These are phyloP conservation scores for Claviceps fusiformis DNA, from an alignment of 2,329 filamentous ascomycete genomes.

Conservation along the genomic window DNA sequence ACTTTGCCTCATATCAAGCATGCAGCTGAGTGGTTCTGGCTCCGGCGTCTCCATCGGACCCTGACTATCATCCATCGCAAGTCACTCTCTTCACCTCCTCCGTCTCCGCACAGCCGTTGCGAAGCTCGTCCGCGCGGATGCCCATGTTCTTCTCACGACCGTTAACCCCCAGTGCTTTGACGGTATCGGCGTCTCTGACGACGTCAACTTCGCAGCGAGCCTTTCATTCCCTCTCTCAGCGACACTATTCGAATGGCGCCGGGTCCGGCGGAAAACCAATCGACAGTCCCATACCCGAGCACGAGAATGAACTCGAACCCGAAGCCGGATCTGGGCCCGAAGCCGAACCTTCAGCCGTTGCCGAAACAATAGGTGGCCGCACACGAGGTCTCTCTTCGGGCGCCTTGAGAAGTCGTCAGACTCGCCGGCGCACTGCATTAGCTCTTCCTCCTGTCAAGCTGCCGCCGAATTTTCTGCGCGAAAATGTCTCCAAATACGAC, in stretches of 20 bases:
- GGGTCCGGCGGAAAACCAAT: slow-evolving; percentile 15
- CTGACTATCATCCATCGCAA: background rate
- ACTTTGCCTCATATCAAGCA: background rate
- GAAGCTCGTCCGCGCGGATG: slow-evolving; percentile 14
- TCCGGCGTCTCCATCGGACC: background rate
- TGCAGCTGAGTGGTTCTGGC: background rate
- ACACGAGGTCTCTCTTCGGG: slow-evolving; percentile 13
- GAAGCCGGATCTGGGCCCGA: slow-evolving; percentile 15
- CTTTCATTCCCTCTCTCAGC: slow-evolving; percentile 12
- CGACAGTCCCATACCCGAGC: slow-evolving; percentile 13
- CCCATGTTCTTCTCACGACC: slow-evolving; percentile 16
- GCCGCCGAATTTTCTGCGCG: slow-evolving; percentile 41
- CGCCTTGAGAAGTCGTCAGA: slow-evolving; percentile 17
- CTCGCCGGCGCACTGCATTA: slow-evolving; percentile 20
- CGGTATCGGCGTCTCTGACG: slow-evolving; percentile 12
- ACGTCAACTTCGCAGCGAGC: slow-evolving; percentile 6
- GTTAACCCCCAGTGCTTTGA: slow-evolving; percentile 14
- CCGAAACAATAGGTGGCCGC: slow-evolving; percentile 15
- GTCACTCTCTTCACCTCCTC: background rate
- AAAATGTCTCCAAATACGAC: slow-evolving; percentile 28
- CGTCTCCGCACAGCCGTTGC: background rate
- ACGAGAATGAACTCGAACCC: slow-evolving; percentile 17
- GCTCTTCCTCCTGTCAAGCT: slow-evolving; percentile 39
- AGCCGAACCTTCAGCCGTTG: slow-evolving; percentile 14
- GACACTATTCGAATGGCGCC: slow-evolving; percentile 7